Percentiles rank a stretch among this genome's conserved stretches.
Evolutionary conservation across 1,284 basidiomycete genomes (phyloP).

Genomic region (Fomitopsis palustris): DNA sequence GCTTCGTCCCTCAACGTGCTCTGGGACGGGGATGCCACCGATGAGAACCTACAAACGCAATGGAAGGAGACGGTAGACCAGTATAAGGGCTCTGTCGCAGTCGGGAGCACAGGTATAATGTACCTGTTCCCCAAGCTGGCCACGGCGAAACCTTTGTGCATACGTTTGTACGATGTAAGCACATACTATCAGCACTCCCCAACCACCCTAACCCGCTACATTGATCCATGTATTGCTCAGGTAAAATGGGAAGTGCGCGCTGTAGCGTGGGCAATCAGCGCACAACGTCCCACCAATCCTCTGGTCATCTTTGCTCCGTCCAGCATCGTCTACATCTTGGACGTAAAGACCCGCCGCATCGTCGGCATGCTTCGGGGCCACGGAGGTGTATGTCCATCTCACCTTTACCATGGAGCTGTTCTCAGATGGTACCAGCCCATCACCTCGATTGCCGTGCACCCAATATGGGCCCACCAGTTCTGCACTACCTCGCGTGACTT

Average conservation of each 20-base stretch:
- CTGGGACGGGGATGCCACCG: conserved; percentile 40
- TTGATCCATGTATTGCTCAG: neutral
- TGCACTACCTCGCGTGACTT: conserved; percentile 69
- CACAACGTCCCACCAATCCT: conserved; percentile 44
- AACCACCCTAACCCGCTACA: neutral
- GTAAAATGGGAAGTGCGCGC: conserved; percentile 10
- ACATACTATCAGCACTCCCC: neutral
- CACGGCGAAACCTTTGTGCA: conserved; percentile 9
- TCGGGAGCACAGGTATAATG: conserved; percentile 40
- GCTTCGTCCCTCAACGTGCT: conserved; percentile 40
- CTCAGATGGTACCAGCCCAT: conserved; percentile 44
- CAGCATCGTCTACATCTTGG: conserved; percentile 51
- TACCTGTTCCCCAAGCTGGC: conserved; percentile 34
- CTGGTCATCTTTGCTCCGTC: conserved; percentile 50
- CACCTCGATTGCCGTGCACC: conserved; percentile 63
- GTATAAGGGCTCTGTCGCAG: conserved; percentile 47
- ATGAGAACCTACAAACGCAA: conserved; percentile 25
- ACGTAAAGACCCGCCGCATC: conserved; percentile 36
- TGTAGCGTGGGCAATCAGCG: conserved; percentile 53
- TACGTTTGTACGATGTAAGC: conserved; percentile 13
- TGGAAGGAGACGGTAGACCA: conserved; percentile 46
- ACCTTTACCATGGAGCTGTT: conserved; percentile 4
- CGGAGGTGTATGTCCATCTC: conserved; percentile 50
- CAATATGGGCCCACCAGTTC: conserved; percentile 50
- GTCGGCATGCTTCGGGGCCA: conserved; percentile 58